Base-by-base conservation (phyloP, 1,284 basidiomycete genomes). In the Polyporus tsugae region DNA sequence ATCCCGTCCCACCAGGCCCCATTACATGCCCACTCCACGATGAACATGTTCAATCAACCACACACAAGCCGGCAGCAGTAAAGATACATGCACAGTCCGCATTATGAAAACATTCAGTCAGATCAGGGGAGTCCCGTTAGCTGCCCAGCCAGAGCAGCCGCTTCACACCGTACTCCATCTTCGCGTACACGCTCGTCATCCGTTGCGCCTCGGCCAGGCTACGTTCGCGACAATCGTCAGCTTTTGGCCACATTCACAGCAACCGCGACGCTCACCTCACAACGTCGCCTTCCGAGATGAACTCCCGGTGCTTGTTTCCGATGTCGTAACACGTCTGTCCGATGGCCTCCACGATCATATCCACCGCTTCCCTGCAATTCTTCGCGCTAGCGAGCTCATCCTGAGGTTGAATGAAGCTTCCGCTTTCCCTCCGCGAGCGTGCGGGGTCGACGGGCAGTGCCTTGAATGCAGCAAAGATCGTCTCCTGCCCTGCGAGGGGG, bases 121-220 rank as follows among this genome's bases (percentile, higher is more conserved):
- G 33, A 22, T 42, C 13, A 59, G 35, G 44, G 44, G 62, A 44
- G 7, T 41, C 60, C 59, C 60, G 59, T 78, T 76, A 91, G 73
- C 90, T 87, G 62, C 93, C 93, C 61, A 96, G 80, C 95, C 95
- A 97, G 70, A 96, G 80, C 76, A 96, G 82, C 72, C 95, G 84
- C 84, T 96, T 97, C 69, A 96, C 85, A 0, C 93, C 93, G 78
- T 96, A 95, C 78, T 97, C 95, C 88, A 96, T 92, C 82, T 95
- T 94, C 10, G 94, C 89, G 77, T 94, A 92, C 71, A 96, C 83
- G 67, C 89, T 93, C 2, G 94, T 96, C 82, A 91, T 89, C 69
- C 87, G 86, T 79, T 92, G 90, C 1, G 95, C 95, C 72, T 97
- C 95, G 4, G 85, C 85, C 74, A 96, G 79, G 74, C 94, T 95